Conservation (phyloP, 139 green algal genomes). For the Coccomyxa sp. region DNA sequence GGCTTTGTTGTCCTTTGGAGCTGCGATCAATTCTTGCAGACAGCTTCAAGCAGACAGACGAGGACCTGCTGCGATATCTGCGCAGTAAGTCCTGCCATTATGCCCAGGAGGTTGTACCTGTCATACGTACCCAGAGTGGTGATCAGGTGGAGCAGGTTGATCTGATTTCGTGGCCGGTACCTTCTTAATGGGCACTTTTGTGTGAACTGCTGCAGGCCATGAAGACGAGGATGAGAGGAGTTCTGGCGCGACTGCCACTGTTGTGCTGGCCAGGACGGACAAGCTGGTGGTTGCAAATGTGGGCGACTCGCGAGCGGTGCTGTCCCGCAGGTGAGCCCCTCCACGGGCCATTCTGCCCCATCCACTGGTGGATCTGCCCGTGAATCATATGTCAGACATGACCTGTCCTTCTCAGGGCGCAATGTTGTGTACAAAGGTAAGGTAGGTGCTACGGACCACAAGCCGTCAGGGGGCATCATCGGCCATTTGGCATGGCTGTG, state of each 20-base stretch:
- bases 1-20: conserved; percentile 30
- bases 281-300: conserved; percentile 69
- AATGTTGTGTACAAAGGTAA: not conserved
- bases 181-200: not conserved
- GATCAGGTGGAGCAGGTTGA: too few species aligned
- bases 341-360: conserved; percentile 7
- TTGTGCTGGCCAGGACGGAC: conserved; percentile 36
- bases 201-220: not conserved
- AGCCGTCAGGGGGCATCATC: too few species aligned
- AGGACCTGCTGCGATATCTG: conserved; percentile 41
- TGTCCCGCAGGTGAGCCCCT: conserved; percentile 42
- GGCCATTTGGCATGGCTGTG: too few species aligned
- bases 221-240: conserved; percentile 14
- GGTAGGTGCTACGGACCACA: not conserved
- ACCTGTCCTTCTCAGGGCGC: too few species aligned
- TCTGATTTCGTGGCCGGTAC: too few species aligned
- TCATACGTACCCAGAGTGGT: too few species aligned
- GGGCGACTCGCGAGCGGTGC: conserved; percentile 64
- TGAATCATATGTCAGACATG: not conserved
- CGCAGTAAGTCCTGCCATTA: conserved; percentile 10
- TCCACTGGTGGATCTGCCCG: too few species aligned
- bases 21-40: conserved; percentile 26
- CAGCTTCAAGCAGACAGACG: conserved; percentile 38
- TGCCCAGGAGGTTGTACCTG: not conserved
- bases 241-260: conserved; percentile 43